Percentiles rank a stretch among this genome's conserved stretches.
Evolutionary conservation across 2,329 filamentous ascomycete species (phyloP).

Genomic region (Phyllosticta ampelicida): DNA sequence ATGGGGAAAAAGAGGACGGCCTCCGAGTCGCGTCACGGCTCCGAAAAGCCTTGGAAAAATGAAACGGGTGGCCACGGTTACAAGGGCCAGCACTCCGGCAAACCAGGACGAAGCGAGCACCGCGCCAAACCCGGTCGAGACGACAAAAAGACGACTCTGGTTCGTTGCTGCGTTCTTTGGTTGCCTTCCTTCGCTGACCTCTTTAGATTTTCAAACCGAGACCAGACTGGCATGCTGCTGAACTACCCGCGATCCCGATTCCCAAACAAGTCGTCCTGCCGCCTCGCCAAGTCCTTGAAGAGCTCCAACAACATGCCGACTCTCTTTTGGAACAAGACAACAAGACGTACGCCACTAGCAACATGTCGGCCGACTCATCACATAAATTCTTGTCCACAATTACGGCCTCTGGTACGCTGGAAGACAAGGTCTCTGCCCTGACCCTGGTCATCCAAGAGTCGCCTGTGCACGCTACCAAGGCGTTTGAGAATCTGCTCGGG

Average conservation of each 20-base stretch:
- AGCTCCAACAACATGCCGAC: conserved; percentile 59
- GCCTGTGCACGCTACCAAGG: conserved; percentile 81
- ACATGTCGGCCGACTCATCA: conserved; percentile 69
- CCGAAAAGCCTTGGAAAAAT: conserved; percentile 13
- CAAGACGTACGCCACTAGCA: conserved; percentile 57
- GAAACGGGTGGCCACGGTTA: conserved; percentile 13
- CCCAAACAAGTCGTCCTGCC: conserved; percentile 37
- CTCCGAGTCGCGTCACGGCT: conserved; percentile 14
- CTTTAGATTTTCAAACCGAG: conserved; percentile 48
- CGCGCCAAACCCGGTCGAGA: conserved; percentile 23
- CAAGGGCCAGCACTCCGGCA: not conserved
- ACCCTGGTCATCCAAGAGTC: conserved; percentile 94
- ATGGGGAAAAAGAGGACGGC: conserved; percentile 30
- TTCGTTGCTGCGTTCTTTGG: conserved; percentile 13
- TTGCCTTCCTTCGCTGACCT: not conserved
- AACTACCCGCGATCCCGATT: conserved; percentile 42
- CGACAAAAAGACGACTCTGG: conserved; percentile 21
- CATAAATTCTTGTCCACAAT: conserved; percentile 96
- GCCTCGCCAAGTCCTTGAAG: conserved; percentile 44
- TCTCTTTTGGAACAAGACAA: conserved; percentile 69
- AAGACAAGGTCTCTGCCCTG: conserved; percentile 90
- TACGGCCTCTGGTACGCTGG: conserved; percentile 91
- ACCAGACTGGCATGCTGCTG: conserved; percentile 56
- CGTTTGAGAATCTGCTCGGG: conserved; percentile 71
- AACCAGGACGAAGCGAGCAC: not conserved